These are phyloP conservation scores for Fraxinus greggii DNA, from an alignment of 305 asterid species.

Conservation along the genomic window DNA sequence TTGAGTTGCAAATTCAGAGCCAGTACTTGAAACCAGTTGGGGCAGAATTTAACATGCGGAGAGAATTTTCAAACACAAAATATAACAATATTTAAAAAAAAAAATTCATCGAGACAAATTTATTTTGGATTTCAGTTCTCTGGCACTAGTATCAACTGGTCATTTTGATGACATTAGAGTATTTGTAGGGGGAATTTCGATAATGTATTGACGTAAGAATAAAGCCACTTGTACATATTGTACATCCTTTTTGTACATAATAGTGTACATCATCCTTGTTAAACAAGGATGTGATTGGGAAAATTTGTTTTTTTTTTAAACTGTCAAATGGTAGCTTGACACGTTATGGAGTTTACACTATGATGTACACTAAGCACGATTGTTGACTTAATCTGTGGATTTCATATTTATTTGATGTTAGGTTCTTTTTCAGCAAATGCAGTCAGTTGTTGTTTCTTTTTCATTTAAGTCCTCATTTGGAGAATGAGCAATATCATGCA, in stretches of 20 bases:
- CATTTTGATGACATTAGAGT: conserved; percentile 28
- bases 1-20: background rate
- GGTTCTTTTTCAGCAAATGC: conserved; percentile 35
- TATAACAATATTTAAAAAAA: background rate
- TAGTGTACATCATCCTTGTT: background rate
- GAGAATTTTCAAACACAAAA: background rate
- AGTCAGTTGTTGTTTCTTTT: conserved; percentile 26
- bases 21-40: background rate
- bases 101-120: background rate
- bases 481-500: conserved; percentile 29
- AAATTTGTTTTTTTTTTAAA: too few relatives aligned
- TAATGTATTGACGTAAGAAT: background rate
- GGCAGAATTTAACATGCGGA: background rate
- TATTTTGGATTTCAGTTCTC: background rate
- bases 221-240: background rate
- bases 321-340: background rate
- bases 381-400: conserved; percentile 27
- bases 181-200: conserved; percentile 23
- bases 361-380: background rate
- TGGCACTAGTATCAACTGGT: conserved; percentile 1
- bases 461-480: conserved; percentile 30
- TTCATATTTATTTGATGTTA: conserved; percentile 39
- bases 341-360: background rate
- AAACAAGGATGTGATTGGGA: background rate
- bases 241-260: too few relatives aligned